These are phyloP conservation scores for Circinella umbellata DNA, from an alignment of 371 early-diverging fungal genomes.

Conservation along the genomic window DNA sequence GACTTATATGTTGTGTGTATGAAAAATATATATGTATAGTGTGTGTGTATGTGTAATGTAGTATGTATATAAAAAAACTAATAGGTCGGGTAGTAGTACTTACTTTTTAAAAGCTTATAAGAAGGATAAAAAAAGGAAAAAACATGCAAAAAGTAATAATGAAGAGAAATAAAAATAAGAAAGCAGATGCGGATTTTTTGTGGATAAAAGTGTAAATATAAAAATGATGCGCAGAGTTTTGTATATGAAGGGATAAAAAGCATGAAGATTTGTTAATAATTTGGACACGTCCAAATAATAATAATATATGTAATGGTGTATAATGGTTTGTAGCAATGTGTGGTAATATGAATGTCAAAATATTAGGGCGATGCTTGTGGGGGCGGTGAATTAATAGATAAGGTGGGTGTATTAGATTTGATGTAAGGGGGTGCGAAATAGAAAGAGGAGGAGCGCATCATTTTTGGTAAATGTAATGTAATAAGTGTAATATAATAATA, in stretches of 20 bases:
- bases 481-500: neutral
- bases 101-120: constrained; percentile 17
- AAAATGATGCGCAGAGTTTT: constrained; percentile 6
- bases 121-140: neutral
- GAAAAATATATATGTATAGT: no score
- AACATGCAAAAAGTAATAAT: constrained; percentile 4
- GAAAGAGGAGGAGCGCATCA: neutral
- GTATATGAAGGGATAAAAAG: neutral
- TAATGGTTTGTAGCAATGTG: neutral
- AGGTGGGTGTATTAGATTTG: neutral
- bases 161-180: constrained; percentile 6
- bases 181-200: constrained; percentile 9
- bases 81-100: constrained; percentile 12
- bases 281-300: no score
- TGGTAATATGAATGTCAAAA: neutral
- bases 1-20: neutral
- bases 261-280: no score
- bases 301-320: neutral
- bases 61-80: no score
- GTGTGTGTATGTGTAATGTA: no score
- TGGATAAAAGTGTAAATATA: neutral
- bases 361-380: neutral
- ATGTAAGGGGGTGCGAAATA: no score
- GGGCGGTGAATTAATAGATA: no score
- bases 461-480: neutral